phyloP scores from a whole-genome alignment of 2,329 filamentous ascomycete species.

The Bipolaris bicolor region DNA sequence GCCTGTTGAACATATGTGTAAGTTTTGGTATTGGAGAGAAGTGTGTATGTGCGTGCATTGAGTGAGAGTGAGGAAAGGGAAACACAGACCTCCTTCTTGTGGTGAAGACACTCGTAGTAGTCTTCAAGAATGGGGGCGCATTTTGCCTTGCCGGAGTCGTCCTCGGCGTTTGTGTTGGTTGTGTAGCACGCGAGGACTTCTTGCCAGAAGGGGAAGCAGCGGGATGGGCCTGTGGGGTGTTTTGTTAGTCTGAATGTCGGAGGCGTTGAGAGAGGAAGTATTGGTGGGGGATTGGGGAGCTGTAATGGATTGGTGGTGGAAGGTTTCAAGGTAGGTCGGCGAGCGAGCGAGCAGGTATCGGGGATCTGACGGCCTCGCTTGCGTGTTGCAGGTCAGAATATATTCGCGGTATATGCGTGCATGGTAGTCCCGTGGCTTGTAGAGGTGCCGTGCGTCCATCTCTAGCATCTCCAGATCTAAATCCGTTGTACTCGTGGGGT shows the following conservation, averaged over 20 bases:
- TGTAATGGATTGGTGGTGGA: background rate
- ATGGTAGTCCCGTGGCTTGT: background rate
- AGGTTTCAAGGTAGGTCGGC: background rate
- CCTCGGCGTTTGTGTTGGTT: constrained; percentile 82
- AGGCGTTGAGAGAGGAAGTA: no score
- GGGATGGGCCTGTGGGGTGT: constrained; percentile 62
- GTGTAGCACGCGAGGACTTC: constrained; percentile 98
- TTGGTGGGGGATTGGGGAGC: background rate
- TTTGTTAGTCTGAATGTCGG: background rate
- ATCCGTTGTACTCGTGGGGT: background rate
- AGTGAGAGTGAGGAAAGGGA: background rate
- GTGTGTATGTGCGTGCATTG: background rate
- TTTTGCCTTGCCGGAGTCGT: constrained; percentile 82
- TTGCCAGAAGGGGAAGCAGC: constrained; percentile 99
- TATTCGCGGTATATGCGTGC: no score
- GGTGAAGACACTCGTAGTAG: constrained; percentile 98
- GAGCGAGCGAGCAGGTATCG: background rate
- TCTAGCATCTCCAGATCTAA: background rate
- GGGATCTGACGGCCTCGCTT: background rate
- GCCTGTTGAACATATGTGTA: constrained; percentile 60
- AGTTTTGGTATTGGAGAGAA: background rate
- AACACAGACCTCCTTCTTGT: constrained; percentile 90
- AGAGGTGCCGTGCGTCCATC: background rate
- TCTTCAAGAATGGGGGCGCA: constrained; percentile 87
- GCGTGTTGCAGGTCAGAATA: fast-evolving